These are phyloP conservation scores for Lanzia echinophila DNA, from an alignment of 2,329 filamentous ascomycete genomes.

Conservation along the genomic window DNA sequence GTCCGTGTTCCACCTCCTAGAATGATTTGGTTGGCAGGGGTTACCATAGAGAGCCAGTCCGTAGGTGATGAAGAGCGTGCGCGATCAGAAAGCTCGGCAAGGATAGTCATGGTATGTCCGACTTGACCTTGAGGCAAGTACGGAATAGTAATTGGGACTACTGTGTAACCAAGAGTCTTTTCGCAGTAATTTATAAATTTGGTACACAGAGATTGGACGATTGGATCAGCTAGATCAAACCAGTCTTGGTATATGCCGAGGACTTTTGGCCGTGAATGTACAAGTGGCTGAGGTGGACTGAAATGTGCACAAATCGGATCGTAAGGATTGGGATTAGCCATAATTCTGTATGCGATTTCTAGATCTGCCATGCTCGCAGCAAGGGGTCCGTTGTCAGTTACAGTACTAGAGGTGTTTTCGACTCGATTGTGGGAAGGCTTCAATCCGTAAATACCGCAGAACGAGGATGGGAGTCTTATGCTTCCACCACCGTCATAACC, in stretches of 20 bases:
- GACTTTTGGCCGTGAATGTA: slow-evolving; percentile 40
- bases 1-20: slow-evolving; percentile 59
- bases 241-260: slow-evolving; percentile 65
- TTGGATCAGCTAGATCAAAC: slow-evolving; percentile 61
- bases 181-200: slow-evolving; percentile 53
- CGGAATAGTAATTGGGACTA: slow-evolving; percentile 58
- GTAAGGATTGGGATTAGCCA: slow-evolving; percentile 62
- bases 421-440: slow-evolving; percentile 72
- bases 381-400: slow-evolving; percentile 66
- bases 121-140: slow-evolving; percentile 64
- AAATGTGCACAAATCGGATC: slow-evolving; percentile 58
- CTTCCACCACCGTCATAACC: slow-evolving; percentile 82
- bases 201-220: slow-evolving; percentile 57
- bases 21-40: slow-evolving; percentile 62
- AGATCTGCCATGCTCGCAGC: slow-evolving; percentile 71
- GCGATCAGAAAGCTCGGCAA: slow-evolving; percentile 58
- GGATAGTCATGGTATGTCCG: slow-evolving; percentile 71
- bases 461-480: slow-evolving; percentile 37
- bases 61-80: slow-evolving; percentile 13
- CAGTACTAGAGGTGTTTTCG: slow-evolving; percentile 45
- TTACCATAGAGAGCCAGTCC: slow-evolving; percentile 49
- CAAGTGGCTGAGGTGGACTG: slow-evolving; percentile 41
- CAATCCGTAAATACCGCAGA: slow-evolving; percentile 58
- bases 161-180: slow-evolving; percentile 42
- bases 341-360: slow-evolving; percentile 72